phyloP scores from a whole-genome alignment of 352 stramenopile species.

The Albugo laibachii region DNA sequence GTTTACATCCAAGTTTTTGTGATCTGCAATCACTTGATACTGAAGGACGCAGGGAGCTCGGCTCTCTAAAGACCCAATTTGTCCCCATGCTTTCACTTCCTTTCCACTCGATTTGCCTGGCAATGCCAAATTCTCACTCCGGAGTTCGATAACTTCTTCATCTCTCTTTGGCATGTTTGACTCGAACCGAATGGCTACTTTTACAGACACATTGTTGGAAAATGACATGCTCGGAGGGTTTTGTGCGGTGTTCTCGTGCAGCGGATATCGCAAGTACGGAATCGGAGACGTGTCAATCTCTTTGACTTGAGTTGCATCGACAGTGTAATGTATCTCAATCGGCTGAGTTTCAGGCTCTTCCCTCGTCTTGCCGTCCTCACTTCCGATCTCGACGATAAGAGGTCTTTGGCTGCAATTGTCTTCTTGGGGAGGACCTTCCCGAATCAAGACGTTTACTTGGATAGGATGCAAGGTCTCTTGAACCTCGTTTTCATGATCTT shows the following conservation, averaged over 20 bases:
- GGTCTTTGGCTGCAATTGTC: constrained; percentile 13
- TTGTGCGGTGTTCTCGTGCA: constrained; percentile 6
- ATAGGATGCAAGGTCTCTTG: constrained; percentile 6
- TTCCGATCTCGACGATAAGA: constrained; percentile 41
- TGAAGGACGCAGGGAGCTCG: too few relatives aligned
- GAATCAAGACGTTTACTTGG: constrained; percentile 23
- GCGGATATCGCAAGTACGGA: constrained; percentile 35
- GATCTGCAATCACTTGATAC: too few relatives aligned
- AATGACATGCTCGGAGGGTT: constrained; percentile 7
- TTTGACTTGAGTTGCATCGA: constrained; percentile 26
- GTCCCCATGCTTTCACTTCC: constrained; percentile 36
- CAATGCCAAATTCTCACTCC: constrained; percentile 21
- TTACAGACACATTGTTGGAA: constrained; percentile 13
- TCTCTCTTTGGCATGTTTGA: background rate
- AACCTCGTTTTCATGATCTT: constrained; percentile 3
- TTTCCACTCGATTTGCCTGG: constrained; percentile 7
- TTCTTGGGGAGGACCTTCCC: constrained; percentile 8
- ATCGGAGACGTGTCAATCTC: constrained; percentile 28
- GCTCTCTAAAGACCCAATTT: constrained; percentile 37
- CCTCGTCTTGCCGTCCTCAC: constrained; percentile 10
- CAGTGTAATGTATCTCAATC: constrained; percentile 18
- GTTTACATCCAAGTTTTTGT: too few relatives aligned
- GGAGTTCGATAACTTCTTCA: constrained; percentile 4
- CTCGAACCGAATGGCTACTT: constrained; percentile 17
- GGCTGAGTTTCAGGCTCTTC: background rate